Conservation (phyloP, 331 rosid species). For the Rosa hybrid region DNA sequence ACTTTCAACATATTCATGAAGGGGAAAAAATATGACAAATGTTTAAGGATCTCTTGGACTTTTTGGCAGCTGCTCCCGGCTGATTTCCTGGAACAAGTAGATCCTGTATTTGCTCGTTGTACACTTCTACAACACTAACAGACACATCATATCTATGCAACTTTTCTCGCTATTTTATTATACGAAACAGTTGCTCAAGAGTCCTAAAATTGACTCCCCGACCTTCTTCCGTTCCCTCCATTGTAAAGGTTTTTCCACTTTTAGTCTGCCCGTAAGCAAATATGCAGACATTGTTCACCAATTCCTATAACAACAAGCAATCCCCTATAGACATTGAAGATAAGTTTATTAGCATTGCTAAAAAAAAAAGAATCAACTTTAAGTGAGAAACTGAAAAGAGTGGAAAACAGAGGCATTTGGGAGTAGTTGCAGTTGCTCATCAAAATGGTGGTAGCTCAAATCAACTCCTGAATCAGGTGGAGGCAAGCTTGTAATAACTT, state of each 20-base stretch:
- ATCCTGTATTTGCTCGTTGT: constrained; percentile 39
- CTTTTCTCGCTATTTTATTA: constrained; percentile 56
- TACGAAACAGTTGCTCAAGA: constrained; percentile 75
- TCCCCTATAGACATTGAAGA: not conserved
- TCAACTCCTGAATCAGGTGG: constrained; percentile 78
- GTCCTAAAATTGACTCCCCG: constrained; percentile 96
- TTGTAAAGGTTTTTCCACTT: constrained; percentile 92
- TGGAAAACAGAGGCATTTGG: constrained; percentile 52
- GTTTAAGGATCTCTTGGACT: constrained; percentile 38
- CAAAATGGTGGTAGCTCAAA: constrained; percentile 68
- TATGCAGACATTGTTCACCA: constrained; percentile 69
- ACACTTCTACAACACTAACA: no score
- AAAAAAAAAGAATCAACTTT: not conserved
- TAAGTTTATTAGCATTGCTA: not conserved
- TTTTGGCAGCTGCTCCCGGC: constrained; percentile 56
- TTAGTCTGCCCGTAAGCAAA: constrained; percentile 98
- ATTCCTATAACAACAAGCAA: not conserved
- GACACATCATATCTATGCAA: constrained; percentile 8
- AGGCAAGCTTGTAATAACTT: constrained; percentile 97
- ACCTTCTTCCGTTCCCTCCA: constrained; percentile 89
- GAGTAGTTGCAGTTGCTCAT: constrained; percentile 87
- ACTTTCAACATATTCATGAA: not conserved
- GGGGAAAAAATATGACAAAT: constrained; percentile 12
- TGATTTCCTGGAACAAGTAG: constrained; percentile 74
- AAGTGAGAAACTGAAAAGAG: constrained; percentile 11